A percentile compares a stretch with the other conserved stretches of the same genome.
These are phyloP conservation scores for Mucor sp. DNA, from an alignment of 371 early-diverging fungal genomes.

Conservation along the genomic window DNA sequence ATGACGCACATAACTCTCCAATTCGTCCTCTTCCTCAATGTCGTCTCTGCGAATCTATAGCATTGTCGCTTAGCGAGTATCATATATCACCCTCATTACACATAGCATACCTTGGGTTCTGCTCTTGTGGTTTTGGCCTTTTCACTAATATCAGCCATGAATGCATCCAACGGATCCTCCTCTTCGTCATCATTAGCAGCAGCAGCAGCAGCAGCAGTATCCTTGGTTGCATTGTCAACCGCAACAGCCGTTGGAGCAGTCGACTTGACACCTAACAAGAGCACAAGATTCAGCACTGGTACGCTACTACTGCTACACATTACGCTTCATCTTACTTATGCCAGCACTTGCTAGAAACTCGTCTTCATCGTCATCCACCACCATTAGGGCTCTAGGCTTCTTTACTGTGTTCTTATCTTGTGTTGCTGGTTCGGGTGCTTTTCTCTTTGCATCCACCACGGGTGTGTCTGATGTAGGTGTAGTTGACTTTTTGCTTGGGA, in stretches of 20 bases:
- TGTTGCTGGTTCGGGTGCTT: background rate
- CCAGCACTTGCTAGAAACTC: slow-evolving; percentile 35
- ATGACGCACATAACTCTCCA: slow-evolving; percentile 78
- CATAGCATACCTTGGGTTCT: slow-evolving; percentile 49
- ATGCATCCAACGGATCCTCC: slow-evolving; percentile 87
- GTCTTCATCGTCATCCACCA: slow-evolving; percentile 21
- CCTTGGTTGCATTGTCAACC: background rate
- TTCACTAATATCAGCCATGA: slow-evolving; percentile 81
- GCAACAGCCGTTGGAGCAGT: background rate
- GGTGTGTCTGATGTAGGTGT: background rate
- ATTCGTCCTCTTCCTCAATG: slow-evolving; percentile 79
- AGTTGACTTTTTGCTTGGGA: slow-evolving; percentile 18
- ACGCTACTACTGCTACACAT: background rate
- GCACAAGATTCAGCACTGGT: background rate
- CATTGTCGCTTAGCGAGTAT: background rate
- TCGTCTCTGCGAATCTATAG: slow-evolving; percentile 63
- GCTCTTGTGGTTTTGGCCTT: slow-evolving; percentile 55
- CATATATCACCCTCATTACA: background rate
- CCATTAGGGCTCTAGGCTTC: slow-evolving; percentile 5
- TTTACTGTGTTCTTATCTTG: slow-evolving; percentile 1
- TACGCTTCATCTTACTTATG: slow-evolving; percentile 12
- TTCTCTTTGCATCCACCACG: slow-evolving; percentile 4
- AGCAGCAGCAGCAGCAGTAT: slow-evolving; percentile 3
- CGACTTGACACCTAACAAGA: background rate
- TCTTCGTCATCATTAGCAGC: slow-evolving; percentile 49